These are phyloP conservation scores for Xylariaceae sp. DNA, from an alignment of 2,329 filamentous ascomycete genomes.

Conservation along the genomic window DNA sequence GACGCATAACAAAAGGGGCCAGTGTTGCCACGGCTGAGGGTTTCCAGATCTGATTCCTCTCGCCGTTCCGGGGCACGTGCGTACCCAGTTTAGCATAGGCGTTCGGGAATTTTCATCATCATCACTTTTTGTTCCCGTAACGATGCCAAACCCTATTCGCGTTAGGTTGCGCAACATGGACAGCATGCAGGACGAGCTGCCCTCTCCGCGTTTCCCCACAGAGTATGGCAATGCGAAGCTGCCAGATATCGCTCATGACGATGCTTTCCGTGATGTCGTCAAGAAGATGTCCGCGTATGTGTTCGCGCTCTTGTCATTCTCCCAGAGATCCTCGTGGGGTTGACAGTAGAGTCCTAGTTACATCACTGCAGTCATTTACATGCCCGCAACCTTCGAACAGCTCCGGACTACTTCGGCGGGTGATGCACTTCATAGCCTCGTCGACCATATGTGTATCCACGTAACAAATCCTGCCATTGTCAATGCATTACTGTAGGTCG, in stretches of 20 bases:
- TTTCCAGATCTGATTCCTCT: background rate
- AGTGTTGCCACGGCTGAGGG: background rate
- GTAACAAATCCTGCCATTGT: slow-evolving; percentile 68
- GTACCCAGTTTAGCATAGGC: background rate
- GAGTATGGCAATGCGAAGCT: slow-evolving; percentile 36
- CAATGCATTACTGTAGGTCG: slow-evolving; percentile 65
- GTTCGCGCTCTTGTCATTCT: background rate
- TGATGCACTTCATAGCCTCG: slow-evolving; percentile 52
- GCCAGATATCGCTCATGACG: slow-evolving; percentile 54
- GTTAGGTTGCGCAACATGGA: slow-evolving; percentile 38
- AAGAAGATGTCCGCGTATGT: slow-evolving; percentile 62
- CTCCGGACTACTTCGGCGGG: slow-evolving; percentile 63
- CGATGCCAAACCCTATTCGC: slow-evolving; percentile 36
- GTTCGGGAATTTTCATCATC: background rate
- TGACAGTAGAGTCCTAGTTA: slow-evolving; percentile 43
- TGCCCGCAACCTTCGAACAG: slow-evolving; percentile 70
- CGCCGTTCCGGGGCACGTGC: background rate
- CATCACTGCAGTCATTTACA: slow-evolving; percentile 57
- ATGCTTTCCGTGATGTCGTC: slow-evolving; percentile 60
- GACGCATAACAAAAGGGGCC: background rate
- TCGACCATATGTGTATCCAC: slow-evolving; percentile 58
- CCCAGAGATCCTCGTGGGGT: background rate
- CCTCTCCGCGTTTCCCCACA: slow-evolving; percentile 34
- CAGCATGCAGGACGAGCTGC: slow-evolving; percentile 30
- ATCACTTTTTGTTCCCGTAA: slow-evolving; percentile 4